Conservation (phyloP, 306 rosid species). For the Pyrus bretschneideri region DNA sequence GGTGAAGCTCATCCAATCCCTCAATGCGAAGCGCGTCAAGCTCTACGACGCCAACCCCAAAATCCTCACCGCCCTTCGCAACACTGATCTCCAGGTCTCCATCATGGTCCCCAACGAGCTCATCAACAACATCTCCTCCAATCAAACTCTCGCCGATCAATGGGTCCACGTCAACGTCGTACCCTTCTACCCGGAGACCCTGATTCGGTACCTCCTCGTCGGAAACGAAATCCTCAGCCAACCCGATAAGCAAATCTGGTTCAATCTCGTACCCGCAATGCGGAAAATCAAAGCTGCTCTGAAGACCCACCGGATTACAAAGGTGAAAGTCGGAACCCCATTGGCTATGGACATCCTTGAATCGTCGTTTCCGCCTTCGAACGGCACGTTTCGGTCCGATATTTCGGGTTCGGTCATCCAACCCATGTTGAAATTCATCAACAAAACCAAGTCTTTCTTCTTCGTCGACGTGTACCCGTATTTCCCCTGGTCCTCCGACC, state of each 20-base stretch:
- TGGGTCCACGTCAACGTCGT: slow-evolving; percentile 52
- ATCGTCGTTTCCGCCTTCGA: slow-evolving; percentile 74
- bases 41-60: slow-evolving; percentile 42
- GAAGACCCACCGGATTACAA: slow-evolving; percentile 23
- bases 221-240: slow-evolving; percentile 64
- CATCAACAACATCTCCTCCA: slow-evolving; percentile 43
- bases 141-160: slow-evolving; percentile 44
- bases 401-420: slow-evolving; percentile 37
- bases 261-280: slow-evolving; percentile 62
- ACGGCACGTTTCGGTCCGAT: slow-evolving; percentile 61
- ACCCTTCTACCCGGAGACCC: slow-evolving; percentile 45
- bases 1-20: slow-evolving; percentile 38
- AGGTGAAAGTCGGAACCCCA: slow-evolving; percentile 69
- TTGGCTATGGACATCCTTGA: slow-evolving; percentile 57
- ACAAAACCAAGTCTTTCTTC: slow-evolving; percentile 62
- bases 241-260: slow-evolving; percentile 35
- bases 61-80: slow-evolving; percentile 47
- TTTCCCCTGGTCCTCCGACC: slow-evolving; percentile 57
- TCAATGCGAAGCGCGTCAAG: slow-evolving; percentile 58
- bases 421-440: slow-evolving; percentile 60
- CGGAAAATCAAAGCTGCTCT: slow-evolving; percentile 39
- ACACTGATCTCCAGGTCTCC: slow-evolving; percentile 48
- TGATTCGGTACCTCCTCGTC: slow-evolving; percentile 69
- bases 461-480: slow-evolving; percentile 76
- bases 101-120: slow-evolving; percentile 70